phyloP scores from a whole-genome alignment of 768 basidiomycete species.

The Mrakia frigida region DNA sequence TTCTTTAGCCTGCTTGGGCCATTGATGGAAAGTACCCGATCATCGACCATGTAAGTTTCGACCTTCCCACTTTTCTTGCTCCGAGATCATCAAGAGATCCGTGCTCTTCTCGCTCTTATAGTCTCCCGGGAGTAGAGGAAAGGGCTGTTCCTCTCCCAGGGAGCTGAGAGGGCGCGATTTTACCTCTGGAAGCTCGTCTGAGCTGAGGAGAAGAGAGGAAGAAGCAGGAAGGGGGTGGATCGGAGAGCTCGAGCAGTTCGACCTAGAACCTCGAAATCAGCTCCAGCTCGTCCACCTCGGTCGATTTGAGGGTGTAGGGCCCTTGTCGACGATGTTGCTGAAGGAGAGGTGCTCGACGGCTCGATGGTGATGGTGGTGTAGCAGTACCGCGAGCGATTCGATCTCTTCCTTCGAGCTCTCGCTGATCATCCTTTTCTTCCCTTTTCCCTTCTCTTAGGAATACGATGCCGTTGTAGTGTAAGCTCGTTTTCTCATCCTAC shows the following conservation, averaged over 20 bases:
- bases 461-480: constrained; percentile 98
- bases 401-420: neutral
- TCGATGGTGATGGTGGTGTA: neutral
- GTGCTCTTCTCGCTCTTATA: neutral
- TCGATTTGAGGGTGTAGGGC: too few relatives aligned
- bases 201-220: neutral
- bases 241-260: neutral
- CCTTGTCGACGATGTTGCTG: too few relatives aligned
- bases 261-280: neutral
- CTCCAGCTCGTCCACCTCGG: too few relatives aligned
- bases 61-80: neutral
- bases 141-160: too few relatives aligned
- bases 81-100: neutral
- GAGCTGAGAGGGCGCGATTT: too few relatives aligned
- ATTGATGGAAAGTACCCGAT: constrained; percentile 75
- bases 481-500: constrained; percentile 41
- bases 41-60: constrained; percentile 75
- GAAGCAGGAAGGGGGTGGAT: constrained; percentile 28
- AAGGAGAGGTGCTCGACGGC: neutral
- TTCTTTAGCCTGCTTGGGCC: constrained; percentile 22
- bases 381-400: neutral
- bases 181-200: too few relatives aligned
- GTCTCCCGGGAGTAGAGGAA: neutral
- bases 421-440: neutral
- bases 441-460: constrained; percentile 31